phyloP scores from a whole-genome alignment of 371 early-diverging fungal genomes.

The Phascolomyces articulosus region DNA sequence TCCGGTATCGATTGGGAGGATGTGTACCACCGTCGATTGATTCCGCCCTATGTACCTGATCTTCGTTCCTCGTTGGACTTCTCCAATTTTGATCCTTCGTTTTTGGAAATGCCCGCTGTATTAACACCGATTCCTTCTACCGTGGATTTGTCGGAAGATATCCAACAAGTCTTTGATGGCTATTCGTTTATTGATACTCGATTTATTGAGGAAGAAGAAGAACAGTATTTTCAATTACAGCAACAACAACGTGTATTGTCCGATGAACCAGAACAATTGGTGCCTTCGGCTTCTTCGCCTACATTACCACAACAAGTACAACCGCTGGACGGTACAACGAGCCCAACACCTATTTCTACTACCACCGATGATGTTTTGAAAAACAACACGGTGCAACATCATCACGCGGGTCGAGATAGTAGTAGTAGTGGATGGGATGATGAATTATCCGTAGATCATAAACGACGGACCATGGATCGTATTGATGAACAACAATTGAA shows the following conservation, averaged over 20 bases:
- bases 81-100: slow-evolving; percentile 67
- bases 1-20: slow-evolving; percentile 70
- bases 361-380: too few species aligned
- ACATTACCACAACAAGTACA: slow-evolving; percentile 1
- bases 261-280: background rate
- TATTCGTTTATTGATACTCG: slow-evolving; percentile 52
- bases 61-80: slow-evolving; percentile 60
- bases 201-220: slow-evolving; percentile 22
- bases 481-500: slow-evolving; percentile 19
- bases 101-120: slow-evolving; percentile 60
- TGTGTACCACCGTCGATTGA: slow-evolving; percentile 54
- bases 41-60: slow-evolving; percentile 60
- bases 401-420: background rate
- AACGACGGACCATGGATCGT: slow-evolving; percentile 19
- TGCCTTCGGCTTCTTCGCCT: background rate
- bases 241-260: background rate
- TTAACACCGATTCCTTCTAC: slow-evolving; percentile 45
- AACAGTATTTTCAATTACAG: background rate
- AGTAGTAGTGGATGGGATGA: slow-evolving; percentile 11
- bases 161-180: slow-evolving; percentile 61
- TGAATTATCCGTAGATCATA: background rate
- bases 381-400: background rate
- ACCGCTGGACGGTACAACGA: slow-evolving; percentile 9
- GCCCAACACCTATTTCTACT: too few species aligned
- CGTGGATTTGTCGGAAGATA: slow-evolving; percentile 44